phyloP scores from a whole-genome alignment of 148 eudicot genomes.

The Nepenthes mirabilis region DNA sequence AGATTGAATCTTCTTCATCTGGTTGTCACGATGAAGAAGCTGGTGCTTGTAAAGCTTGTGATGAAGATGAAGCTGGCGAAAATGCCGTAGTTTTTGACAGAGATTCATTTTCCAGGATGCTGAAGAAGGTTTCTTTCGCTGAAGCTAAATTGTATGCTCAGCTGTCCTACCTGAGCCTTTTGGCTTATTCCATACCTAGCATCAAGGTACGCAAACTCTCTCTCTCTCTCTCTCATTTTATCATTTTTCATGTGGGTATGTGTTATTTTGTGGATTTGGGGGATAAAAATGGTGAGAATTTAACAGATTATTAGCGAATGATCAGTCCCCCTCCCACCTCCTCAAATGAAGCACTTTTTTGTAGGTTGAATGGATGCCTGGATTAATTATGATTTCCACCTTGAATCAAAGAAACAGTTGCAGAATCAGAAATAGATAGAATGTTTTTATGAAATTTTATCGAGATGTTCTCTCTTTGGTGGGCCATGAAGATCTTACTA shows the following conservation, averaged over 20 bases:
- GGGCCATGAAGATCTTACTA: too few species aligned
- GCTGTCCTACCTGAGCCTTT: constrained; percentile 72
- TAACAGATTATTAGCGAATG: background rate
- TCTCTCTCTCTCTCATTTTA: background rate
- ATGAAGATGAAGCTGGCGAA: constrained; percentile 29
- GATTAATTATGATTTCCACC: too few species aligned
- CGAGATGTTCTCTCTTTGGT: too few species aligned
- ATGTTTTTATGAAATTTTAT: too few species aligned
- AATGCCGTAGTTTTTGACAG: constrained; percentile 40
- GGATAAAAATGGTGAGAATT: background rate
- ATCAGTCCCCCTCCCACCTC: too few species aligned
- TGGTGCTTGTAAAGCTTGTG: constrained; percentile 31
- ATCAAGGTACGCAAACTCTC: constrained; percentile 49
- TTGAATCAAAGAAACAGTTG: too few species aligned
- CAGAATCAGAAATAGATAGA: too few species aligned
- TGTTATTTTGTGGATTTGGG: background rate
- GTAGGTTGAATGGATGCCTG: too few species aligned
- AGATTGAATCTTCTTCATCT: constrained; percentile 5
- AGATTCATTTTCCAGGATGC: constrained; percentile 57
- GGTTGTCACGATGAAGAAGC: constrained; percentile 16
- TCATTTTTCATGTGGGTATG: background rate
- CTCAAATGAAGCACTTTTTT: too few species aligned
- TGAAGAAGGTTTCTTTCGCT: constrained; percentile 59
- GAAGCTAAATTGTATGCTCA: constrained; percentile 84
- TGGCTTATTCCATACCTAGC: constrained; percentile 72